Evolutionary conservation across 306 rosid species (phyloP).

Genomic region (Spatholobus suberectus): DNA sequence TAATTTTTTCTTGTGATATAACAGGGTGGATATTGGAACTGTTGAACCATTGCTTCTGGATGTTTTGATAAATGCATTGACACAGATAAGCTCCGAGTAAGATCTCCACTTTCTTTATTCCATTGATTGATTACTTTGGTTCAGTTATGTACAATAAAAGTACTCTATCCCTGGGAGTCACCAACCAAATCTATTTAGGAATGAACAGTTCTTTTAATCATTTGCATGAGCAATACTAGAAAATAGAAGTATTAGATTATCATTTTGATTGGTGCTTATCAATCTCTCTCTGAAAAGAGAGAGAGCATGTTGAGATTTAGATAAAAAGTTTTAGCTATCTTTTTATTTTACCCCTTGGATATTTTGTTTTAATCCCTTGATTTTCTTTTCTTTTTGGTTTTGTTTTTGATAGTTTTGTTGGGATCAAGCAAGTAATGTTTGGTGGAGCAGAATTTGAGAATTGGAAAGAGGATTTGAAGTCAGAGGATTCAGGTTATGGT

Average conservation of each 20-base stretch:
- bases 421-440: slow-evolving; percentile 82
- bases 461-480: slow-evolving; percentile 82
- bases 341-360: background rate
- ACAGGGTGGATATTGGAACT: slow-evolving; percentile 93
- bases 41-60: slow-evolving; percentile 81
- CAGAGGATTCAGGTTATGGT: slow-evolving; percentile 80
- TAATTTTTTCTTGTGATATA: slow-evolving; percentile 32
- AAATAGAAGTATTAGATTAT: background rate
- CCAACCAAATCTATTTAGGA: slow-evolving; percentile 21
- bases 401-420: slow-evolving; percentile 60
- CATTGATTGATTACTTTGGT: background rate
- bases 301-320: background rate
- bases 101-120: slow-evolving; percentile 38
- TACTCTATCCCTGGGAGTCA: background rate
- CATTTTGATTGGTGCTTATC: background rate
- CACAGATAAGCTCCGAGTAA: slow-evolving; percentile 95
- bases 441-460: slow-evolving; percentile 86
- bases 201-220: background rate
- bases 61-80: slow-evolving; percentile 83
- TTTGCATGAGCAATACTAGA: background rate
- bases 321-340: background rate
- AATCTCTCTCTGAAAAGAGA: background rate
- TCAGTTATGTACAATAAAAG: background rate
- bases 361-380: background rate
- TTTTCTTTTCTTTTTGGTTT: background rate